Base-by-base conservation (phyloP, 345 rosid genomes). In the Eucalyptus pauciflora region DNA sequence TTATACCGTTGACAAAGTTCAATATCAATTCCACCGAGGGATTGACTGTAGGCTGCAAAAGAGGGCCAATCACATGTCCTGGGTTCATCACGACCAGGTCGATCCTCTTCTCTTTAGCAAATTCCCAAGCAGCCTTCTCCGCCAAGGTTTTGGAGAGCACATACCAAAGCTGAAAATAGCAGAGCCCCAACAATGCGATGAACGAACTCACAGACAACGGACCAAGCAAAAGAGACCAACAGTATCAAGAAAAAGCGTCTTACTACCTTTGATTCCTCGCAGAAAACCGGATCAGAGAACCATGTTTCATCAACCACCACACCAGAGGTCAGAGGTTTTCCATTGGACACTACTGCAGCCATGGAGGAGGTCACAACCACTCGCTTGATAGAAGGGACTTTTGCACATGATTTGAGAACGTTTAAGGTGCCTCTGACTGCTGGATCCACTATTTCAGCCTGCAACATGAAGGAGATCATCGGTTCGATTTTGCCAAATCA, bases 301-400 rank as follows among this genome's bases (percentile, higher is more conserved):
- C 91, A 92, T 50, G 91, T 91, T 71, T 92, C 94, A 54, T 92
- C 94, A 22, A 92, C 89, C 6, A 86, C 80, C 6, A 87, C 89
- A 62, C 87, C 90, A 10, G 90, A 64, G 51, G 89, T 87, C 29
- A 29, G 45, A 50, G 92, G 90, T 67, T 51, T 86, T 64, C 90
- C 91, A 41, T 51, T 90, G 43, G 3, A 45, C 27, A 50, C 22
- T 49, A 92, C 89, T 49, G 92, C 86, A 12, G 93, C 90, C n/a
- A 90, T 89, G 18, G 91, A 93, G 7, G 94, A 92, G 41, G 93
- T 93, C 58, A 92, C 33, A n/a, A 92, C 91, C 89, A 92, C 93
- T 49, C 92, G 90, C 91, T 88, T 90, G 12, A 92, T 91, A 6
- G 91, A 89, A 46, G 91, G 87, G 85, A 90, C 91, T 85, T 89